Conservation (phyloP, 192 early-diverging fungal genomes). For the Umbelopsis ramanniana region DNA sequence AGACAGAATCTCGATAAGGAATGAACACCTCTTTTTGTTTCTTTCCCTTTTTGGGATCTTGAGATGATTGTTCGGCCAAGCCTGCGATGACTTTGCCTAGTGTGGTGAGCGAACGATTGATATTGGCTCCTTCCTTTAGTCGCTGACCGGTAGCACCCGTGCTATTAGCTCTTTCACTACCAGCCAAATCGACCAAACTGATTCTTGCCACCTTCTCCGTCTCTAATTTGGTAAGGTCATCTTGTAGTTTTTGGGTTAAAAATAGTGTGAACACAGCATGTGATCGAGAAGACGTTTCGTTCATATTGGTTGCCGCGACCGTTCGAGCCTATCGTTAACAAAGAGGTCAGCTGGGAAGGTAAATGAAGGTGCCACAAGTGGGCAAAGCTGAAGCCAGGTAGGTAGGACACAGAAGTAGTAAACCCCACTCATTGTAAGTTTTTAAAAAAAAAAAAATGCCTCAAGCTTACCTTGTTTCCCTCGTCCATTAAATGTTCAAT, state of each 20-base stretch:
- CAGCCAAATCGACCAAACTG: constrained; percentile 91
- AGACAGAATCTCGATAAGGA: constrained; percentile 90
- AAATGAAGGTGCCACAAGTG: no score
- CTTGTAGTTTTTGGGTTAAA: constrained; percentile 67
- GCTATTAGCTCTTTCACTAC: constrained; percentile 87
- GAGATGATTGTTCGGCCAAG: constrained; percentile 70
- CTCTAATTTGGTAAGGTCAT: constrained; percentile 53
- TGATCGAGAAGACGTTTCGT: constrained; percentile 87
- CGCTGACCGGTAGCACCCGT: constrained; percentile 85
- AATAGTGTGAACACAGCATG: constrained; percentile 85
- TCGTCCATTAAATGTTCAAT: constrained; percentile 78
- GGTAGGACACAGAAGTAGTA: neutral
- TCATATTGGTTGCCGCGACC: constrained; percentile 94
- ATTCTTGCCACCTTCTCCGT: constrained; percentile 81
- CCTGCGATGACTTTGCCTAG: constrained; percentile 95
- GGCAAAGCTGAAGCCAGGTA: no score
- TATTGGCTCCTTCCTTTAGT: constrained; percentile 91
- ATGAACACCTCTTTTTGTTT: constrained; percentile 66
- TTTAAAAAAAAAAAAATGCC: neutral
- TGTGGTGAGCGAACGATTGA: constrained; percentile 91
- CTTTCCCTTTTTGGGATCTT: constrained; percentile 42
- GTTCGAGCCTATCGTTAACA: constrained; percentile 66
- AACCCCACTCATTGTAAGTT: neutral
- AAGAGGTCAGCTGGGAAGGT: no score
- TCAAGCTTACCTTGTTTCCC: constrained; percentile 68